Evolutionary conservation across 768 basidiomycete species (phyloP).

Genomic region (Clavulina sp.): DNA sequence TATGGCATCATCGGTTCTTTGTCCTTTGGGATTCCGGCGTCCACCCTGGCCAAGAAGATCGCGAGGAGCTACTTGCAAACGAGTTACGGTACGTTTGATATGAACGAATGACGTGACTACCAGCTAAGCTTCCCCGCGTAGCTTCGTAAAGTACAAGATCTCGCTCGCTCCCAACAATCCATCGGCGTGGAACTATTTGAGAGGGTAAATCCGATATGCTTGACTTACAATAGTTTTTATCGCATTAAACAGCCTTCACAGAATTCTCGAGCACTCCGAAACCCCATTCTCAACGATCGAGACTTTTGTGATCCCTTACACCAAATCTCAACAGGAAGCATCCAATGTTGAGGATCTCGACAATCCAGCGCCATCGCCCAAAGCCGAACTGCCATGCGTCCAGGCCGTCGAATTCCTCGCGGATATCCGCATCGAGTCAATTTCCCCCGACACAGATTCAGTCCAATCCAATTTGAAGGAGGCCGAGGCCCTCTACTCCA

Average conservation of each 20-base stretch:
- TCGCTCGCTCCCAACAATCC: slow-evolving; percentile 80
- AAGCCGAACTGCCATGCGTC: slow-evolving; percentile 57
- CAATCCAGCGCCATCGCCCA: slow-evolving; percentile 45
- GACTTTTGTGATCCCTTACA: slow-evolving; percentile 51
- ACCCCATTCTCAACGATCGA: slow-evolving; percentile 38
- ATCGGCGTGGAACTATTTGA: slow-evolving; percentile 93
- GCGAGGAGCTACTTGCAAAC: slow-evolving; percentile 38
- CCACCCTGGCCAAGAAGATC: slow-evolving; percentile 41
- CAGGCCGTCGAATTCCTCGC: slow-evolving; percentile 77
- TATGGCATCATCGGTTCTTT: slow-evolving; percentile 93
- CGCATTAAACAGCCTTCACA: slow-evolving; percentile 2
- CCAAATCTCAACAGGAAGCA: slow-evolving; percentile 14
- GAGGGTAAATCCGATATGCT: slow-evolving; percentile 27
- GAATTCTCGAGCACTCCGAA: slow-evolving; percentile 45
- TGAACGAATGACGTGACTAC: neutral
- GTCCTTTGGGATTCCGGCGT: slow-evolving; percentile 57
- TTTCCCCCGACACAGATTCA: too few relatives aligned
- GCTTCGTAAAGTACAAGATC: slow-evolving; percentile 71
- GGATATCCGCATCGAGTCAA: slow-evolving; percentile 48
- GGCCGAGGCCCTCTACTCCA: neutral
- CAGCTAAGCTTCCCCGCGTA: slow-evolving; percentile 16
- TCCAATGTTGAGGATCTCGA: slow-evolving; percentile 44
- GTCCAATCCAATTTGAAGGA: too few relatives aligned
- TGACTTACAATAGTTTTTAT: neutral
- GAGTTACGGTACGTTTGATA: slow-evolving; percentile 49